A percentile compares a stretch with the other conserved stretches of the same genome.
Evolutionary conservation across 257 asterid genomes (phyloP).

Genomic region (Leptodermis oblonga): DNA sequence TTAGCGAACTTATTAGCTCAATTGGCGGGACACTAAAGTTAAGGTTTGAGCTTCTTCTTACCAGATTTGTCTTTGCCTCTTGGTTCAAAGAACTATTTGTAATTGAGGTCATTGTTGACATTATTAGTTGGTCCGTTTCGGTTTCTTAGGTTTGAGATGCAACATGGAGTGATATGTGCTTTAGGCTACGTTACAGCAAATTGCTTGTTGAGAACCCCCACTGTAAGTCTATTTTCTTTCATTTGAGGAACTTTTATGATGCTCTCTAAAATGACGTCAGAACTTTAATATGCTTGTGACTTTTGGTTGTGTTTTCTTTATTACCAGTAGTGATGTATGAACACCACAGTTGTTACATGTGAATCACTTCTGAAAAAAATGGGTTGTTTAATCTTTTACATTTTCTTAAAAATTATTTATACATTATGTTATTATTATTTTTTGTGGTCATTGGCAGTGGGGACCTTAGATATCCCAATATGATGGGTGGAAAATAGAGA

Average conservation of each 20-base stretch:
- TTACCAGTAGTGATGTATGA: not conserved
- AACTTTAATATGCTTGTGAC: not conserved
- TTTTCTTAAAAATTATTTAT: not conserved
- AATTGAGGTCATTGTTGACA: constrained; percentile 5
- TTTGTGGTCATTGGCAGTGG: not conserved
- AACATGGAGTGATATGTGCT: constrained; percentile 76
- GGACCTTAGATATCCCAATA: too few species aligned
- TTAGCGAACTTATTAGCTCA: constrained; percentile 56
- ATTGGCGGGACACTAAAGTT: constrained; percentile 56
- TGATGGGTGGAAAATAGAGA: too few species aligned
- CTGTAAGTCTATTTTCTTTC: constrained; percentile 51
- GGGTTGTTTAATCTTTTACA: not conserved
- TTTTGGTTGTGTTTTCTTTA: not conserved
- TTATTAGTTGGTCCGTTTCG: constrained; percentile 18
- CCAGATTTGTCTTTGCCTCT: constrained; percentile 9
- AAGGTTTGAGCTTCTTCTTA: constrained; percentile 44
- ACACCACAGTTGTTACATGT: not conserved
- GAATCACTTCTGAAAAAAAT: not conserved
- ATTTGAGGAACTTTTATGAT: not conserved
- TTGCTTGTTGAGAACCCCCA: constrained; percentile 56
- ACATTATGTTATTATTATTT: not conserved
- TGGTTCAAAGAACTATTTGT: not conserved
- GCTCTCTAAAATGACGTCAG: not conserved
- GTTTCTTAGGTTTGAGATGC: constrained; percentile 71
- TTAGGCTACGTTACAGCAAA: constrained; percentile 88